Base-by-base conservation (phyloP, 495 filamentous ascomycete genomes). In the Podospora comata region DNA sequence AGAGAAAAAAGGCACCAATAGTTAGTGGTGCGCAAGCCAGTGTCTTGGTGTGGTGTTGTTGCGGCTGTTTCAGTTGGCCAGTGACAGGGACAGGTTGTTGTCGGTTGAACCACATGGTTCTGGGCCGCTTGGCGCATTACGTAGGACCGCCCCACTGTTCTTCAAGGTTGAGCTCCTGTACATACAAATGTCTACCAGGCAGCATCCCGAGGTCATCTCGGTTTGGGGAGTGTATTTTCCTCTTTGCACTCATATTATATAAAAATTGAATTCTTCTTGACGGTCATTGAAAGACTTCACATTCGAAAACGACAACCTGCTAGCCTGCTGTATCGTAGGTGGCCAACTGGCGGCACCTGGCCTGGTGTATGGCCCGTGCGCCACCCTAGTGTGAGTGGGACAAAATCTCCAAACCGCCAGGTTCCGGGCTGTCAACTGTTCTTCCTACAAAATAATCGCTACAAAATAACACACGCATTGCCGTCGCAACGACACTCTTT, bases 51-150 rank as follows among this genome's bases (percentile, higher is more conserved):
- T 48, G 39, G 39, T 48, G 39, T 48, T 48, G 23, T 30, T 65
- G 68, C 6, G 57, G 65, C 23, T 64, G 53, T 58, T 63, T 70
- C 55, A 27, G 60, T 61, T 64, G 68, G 65, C 19, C 19, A 32
- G 59, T 48, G 39, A 48, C 39, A 48, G 39, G 39, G 39, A 48
- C 39, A 48, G 18, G 59, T 58, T 27, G 56, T 20, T 58, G 56
- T 27, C 56, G n/a, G 56, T 27, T 27, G 56, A 20, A 58, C n/a
- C 56, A 0, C 16, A 58, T 19, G 48, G 39, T 11, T 11, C 39
- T 48, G 39, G 39, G 39, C 39, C 58, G 39, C 27, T 18, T 70
- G 54, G 20, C 55, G 62, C n/a, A 55, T 65, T 62, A 68, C 63
- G 53, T 62, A 62, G 62, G 58, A 48, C 13, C 39, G 39, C 39